These are phyloP conservation scores for Trypethelium eluteriae DNA, from an alignment of 495 filamentous ascomycete genomes.

Conservation along the genomic window DNA sequence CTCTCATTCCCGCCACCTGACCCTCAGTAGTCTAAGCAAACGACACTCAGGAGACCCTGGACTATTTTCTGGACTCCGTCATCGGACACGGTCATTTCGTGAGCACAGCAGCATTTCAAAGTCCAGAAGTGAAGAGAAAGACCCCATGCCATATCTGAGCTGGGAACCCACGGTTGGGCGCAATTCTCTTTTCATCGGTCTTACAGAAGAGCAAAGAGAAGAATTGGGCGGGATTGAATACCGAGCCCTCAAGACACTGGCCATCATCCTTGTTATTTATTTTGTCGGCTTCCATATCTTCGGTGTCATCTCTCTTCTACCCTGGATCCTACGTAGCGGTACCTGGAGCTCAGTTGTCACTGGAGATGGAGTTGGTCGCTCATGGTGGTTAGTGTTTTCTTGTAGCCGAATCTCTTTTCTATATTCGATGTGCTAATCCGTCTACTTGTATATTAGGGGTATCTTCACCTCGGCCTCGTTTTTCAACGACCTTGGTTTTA, in stretches of 20 bases:
- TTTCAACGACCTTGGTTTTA: slow-evolving; percentile 78
- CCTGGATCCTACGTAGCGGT: slow-evolving; percentile 64
- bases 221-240: slow-evolving; percentile 95
- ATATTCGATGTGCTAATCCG: neutral
- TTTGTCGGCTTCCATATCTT: slow-evolving; percentile 67
- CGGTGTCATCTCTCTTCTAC: slow-evolving; percentile 61
- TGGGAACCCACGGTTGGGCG: slow-evolving; percentile 87
- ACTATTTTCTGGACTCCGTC: neutral
- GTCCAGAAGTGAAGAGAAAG: slow-evolving; percentile 39
- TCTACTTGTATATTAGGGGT: slow-evolving; percentile 39
- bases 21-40: neutral
- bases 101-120: slow-evolving; percentile 32
- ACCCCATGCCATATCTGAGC: slow-evolving; percentile 77
- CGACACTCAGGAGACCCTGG: neutral
- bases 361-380: slow-evolving; percentile 51
- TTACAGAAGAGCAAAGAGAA: slow-evolving; percentile 83
- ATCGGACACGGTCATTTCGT: slow-evolving; percentile 1
- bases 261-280: slow-evolving; percentile 67
- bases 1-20: neutral
- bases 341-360: slow-evolving; percentile 47
- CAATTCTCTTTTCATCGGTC: slow-evolving; percentile 82
- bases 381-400: slow-evolving; percentile 62
- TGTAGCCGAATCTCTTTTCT: neutral
- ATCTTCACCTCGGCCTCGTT: slow-evolving; percentile 77
- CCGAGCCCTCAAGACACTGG: slow-evolving; percentile 76